Evolutionary conservation across 2,329 filamentous ascomycete species (phyloP).

Genomic region (Hymenoscyphus infarciens): DNA sequence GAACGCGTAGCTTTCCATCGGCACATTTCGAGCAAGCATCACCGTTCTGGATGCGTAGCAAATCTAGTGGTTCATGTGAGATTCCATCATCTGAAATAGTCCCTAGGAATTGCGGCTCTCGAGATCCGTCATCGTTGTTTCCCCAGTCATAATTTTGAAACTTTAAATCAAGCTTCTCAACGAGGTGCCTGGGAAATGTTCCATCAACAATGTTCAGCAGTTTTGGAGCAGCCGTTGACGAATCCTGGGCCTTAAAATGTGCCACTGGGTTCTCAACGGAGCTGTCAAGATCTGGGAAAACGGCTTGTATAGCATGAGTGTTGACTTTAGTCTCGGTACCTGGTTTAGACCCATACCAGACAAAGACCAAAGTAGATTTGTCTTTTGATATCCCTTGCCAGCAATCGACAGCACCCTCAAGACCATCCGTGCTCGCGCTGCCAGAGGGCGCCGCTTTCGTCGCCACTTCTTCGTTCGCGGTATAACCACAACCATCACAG

Average conservation of each 20-base stretch:
- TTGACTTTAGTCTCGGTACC: constrained; percentile 43
- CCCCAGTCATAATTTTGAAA: background rate
- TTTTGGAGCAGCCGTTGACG: background rate
- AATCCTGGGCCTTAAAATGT: constrained; percentile 37
- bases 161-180: background rate
- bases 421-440: background rate
- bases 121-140: background rate
- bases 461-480: constrained; percentile 86
- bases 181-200: constrained; percentile 25
- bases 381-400: constrained; percentile 68
- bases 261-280: constrained; percentile 58
- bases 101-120: background rate
- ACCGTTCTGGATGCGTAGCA: constrained; percentile 63
- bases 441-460: constrained; percentile 21
- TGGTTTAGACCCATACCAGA: constrained; percentile 46
- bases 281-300: constrained; percentile 66
- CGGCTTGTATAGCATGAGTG: constrained; percentile 61
- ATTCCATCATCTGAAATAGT: constrained; percentile 35
- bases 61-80: constrained; percentile 49
- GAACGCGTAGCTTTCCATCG: constrained; percentile 57
- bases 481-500: constrained; percentile 70
- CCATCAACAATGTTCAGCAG: constrained; percentile 36
- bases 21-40: constrained; percentile 72
- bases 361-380: constrained; percentile 63
- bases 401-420: background rate